Evolutionary conservation across 805 yeast genomes (phyloP).

Genomic region (Candida ascalaphidarum): DNA sequence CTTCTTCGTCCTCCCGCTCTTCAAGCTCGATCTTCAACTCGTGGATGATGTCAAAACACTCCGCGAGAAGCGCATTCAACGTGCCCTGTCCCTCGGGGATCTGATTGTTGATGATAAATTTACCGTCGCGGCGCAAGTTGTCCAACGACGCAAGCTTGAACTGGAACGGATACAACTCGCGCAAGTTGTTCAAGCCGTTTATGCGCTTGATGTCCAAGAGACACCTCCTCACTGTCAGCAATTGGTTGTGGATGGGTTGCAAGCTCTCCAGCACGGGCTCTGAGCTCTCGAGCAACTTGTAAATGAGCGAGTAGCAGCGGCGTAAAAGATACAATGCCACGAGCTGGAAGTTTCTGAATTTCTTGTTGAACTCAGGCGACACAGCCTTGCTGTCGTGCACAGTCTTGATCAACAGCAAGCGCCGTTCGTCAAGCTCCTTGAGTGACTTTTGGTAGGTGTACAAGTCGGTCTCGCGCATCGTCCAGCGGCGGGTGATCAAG

Average conservation of each 20-base stretch:
- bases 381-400: constrained; percentile 12
- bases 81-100: constrained; percentile 98
- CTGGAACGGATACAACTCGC: constrained; percentile 94
- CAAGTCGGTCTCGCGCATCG: constrained; percentile 90
- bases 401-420: constrained; percentile 36
- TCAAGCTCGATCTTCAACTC: constrained; percentile 84
- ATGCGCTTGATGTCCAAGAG: constrained; percentile 81
- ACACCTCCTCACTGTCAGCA: constrained; percentile 86
- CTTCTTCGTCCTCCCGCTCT: constrained; percentile 37
- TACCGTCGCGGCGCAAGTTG: constrained; percentile 82
- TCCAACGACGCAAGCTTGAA: constrained; percentile 88
- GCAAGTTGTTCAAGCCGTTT: constrained; percentile 81
- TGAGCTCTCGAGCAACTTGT: constrained; percentile 79
- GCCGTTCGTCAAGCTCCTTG: constrained; percentile 62
- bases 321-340: constrained; percentile 71
- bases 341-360: constrained; percentile 25
- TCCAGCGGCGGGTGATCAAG: constrained; percentile 93
- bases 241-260: constrained; percentile 88
- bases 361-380: constrained; percentile 7
- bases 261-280: constrained; percentile 95
- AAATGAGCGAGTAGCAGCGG: constrained; percentile 85
- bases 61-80: constrained; percentile 82
- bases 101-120: constrained; percentile 77
- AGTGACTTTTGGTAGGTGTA: constrained; percentile 73
- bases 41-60: constrained; percentile 88